Base-by-base conservation (phyloP, 495 filamentous ascomycete genomes). In the Penicillium parvum region DNA sequence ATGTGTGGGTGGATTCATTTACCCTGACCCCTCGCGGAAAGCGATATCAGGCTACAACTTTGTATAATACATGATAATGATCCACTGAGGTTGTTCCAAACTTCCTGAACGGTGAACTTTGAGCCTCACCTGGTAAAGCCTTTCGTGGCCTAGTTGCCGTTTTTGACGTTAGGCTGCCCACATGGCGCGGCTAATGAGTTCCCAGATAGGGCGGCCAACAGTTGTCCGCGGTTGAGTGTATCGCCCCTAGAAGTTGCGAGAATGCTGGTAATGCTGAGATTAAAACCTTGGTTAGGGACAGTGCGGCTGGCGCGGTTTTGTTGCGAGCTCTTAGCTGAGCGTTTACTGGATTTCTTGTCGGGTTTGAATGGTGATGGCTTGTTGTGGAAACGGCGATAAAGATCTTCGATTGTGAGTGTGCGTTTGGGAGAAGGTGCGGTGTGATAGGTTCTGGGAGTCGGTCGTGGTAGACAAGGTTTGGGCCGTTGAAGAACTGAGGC, bases 231-330 rank as follows among this genome's bases (percentile, higher is more conserved):
- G 17, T 20, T 40, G 44, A 37, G 17, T 47, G 44, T 37, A 47
- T 47, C 36, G 40, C 29, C 2, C 11, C 36, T 40, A 40, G 21
- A 9, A 40, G 23, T 15, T 18, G 29, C 16, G 37, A 40, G 3
- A 40, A 47, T 7, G 22, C 29, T 2, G 36, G 37, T n/a, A 34
- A 40, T 18, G 20, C 36, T 30, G 44, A 47, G 16, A 18, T 47
- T 9, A 40, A 36, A 21, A 47, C 34, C 21, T 21, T 47, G n/a
- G 32, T 12, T 11, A 36, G 18, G 1, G 9, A 43, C 4, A 20
- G 40, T 7, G 40, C 23, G 9, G 40, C 23, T 7, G 21, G 28
- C 28, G 10, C 32, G 40, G 32, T 28, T 21, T 22, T 35, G 14
- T 38, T 38, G 20, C 21, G 21, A 27, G 36, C 36, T 38, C 5